phyloP scores from a whole-genome alignment of 305 asterid species.

The Fraxinus ornus region DNA sequence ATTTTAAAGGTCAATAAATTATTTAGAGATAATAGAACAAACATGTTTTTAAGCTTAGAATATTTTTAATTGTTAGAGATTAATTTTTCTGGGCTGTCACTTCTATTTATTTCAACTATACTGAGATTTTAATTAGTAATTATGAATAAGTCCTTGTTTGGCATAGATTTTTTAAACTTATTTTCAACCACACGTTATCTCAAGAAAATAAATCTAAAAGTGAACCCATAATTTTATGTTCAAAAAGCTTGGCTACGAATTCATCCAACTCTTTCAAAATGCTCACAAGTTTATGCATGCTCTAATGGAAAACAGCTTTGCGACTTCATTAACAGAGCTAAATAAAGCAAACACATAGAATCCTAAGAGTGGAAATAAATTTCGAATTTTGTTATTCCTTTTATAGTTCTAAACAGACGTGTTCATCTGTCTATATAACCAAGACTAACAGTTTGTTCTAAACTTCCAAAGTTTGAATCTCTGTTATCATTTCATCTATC shows the following conservation, averaged over 20 bases:
- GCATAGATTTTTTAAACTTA: too few species aligned
- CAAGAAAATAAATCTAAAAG: not conserved
- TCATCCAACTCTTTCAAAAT: not conserved
- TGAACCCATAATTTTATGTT: not conserved
- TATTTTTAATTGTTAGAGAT: not conserved
- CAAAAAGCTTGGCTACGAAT: not conserved
- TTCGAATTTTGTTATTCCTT: constrained; percentile 22
- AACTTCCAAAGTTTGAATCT: constrained; percentile 41
- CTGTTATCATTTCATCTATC: constrained; percentile 64
- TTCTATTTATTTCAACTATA: too few species aligned
- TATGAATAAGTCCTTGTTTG: too few species aligned
- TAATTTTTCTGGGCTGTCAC: too few species aligned
- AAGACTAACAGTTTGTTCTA: constrained; percentile 19
- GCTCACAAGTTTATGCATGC: not conserved
- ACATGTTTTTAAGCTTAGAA: too few species aligned
- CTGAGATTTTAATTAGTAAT: too few species aligned
- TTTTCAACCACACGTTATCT: too few species aligned
- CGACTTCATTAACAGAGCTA: not conserved
- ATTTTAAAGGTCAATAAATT: not conserved
- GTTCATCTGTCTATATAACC: constrained; percentile 29
- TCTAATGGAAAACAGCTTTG: not conserved
- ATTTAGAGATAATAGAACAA: not conserved
- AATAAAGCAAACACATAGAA: not conserved
- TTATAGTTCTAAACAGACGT: constrained; percentile 15
- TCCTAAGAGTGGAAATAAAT: constrained; percentile 17